phyloP scores from a whole-genome alignment of 192 early-diverging fungal genomes.

The Geranomyces michiganensis region DNA sequence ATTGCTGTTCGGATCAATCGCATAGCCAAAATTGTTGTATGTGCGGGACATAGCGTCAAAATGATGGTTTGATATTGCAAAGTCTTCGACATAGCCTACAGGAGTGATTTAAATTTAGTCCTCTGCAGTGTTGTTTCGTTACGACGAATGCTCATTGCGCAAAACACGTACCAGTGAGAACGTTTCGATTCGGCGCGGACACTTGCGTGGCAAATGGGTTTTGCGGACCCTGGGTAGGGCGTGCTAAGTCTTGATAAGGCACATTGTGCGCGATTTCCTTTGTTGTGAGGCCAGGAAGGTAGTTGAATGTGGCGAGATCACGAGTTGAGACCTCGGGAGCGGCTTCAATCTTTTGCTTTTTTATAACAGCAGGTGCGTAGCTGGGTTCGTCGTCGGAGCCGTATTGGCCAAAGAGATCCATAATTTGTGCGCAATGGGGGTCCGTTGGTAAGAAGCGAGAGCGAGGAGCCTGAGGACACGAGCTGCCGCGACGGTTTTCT shows the following conservation, averaged over 20 bases:
- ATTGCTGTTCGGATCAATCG: conserved; percentile 71
- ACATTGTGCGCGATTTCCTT: conserved; percentile 57
- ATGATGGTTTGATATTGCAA: conserved; percentile 67
- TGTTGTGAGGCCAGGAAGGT: conserved; percentile 42
- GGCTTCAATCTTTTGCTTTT: conserved; percentile 31
- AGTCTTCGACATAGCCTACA: conserved; percentile 77
- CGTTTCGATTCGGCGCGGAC: conserved; percentile 39
- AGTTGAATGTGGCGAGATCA: conserved; percentile 37
- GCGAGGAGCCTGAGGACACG: neutral
- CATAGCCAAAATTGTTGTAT: conserved; percentile 78
- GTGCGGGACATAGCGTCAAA: conserved; percentile 87
- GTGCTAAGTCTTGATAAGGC: conserved; percentile 47
- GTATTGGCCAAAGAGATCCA: conserved; percentile 28
- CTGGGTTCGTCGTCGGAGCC: conserved; percentile 25
- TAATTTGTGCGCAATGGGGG: neutral
- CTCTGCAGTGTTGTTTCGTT: no score
- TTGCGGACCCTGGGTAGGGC: conserved; percentile 43
- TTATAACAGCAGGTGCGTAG: conserved; percentile 5
- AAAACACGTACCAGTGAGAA: conserved; percentile 43
- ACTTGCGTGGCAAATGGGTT: conserved; percentile 46
- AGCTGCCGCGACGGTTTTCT: neutral
- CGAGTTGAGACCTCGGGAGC: conserved; percentile 47
- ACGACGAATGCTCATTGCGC: neutral
- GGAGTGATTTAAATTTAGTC: no score
- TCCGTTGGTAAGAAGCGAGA: no score